These are phyloP conservation scores for Amaranthus cruentus DNA, from an alignment of 148 eudicot species.

Conservation along the genomic window DNA sequence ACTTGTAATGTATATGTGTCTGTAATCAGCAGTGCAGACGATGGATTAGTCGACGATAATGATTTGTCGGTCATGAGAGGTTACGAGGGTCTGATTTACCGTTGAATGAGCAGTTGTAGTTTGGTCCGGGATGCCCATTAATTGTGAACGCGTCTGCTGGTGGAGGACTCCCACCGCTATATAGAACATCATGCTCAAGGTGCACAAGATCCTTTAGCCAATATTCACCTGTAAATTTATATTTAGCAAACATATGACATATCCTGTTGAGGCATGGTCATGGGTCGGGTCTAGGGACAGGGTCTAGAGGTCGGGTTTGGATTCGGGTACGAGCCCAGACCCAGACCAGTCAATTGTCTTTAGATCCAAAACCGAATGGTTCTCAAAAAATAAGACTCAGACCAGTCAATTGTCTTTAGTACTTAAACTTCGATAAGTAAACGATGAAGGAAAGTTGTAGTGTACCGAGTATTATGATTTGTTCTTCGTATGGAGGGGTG, in stretches of 20 bases:
- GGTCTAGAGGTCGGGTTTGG: no score
- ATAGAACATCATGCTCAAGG: constrained; percentile 41
- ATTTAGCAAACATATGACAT: not conserved
- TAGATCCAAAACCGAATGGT: no score
- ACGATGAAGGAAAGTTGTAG: not conserved
- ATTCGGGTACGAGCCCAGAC: no score
- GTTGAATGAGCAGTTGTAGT: constrained; percentile 46
- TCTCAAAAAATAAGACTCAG: no score
- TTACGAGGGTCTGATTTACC: constrained; percentile 27
- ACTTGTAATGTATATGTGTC: constrained; percentile 46
- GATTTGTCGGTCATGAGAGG: not conserved
- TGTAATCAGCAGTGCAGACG: constrained; percentile 17
- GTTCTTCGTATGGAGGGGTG: constrained; percentile 45
- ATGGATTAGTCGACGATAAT: no score
- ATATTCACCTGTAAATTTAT: constrained; percentile 40
- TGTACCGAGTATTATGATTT: constrained; percentile 45
- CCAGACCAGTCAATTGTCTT: no score
- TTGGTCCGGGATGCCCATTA: constrained; percentile 56
- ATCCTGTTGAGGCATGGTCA: no score
- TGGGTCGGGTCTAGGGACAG: no score
- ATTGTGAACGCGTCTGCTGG: constrained; percentile 53
- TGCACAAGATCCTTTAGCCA: constrained; percentile 44
- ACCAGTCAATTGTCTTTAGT: constrained; percentile 3
- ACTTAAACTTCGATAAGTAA: not conserved
- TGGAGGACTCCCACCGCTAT: constrained; percentile 53